These are phyloP conservation scores for Fomitopsis serialis DNA, from an alignment of 768 basidiomycete genomes.

Conservation along the genomic window DNA sequence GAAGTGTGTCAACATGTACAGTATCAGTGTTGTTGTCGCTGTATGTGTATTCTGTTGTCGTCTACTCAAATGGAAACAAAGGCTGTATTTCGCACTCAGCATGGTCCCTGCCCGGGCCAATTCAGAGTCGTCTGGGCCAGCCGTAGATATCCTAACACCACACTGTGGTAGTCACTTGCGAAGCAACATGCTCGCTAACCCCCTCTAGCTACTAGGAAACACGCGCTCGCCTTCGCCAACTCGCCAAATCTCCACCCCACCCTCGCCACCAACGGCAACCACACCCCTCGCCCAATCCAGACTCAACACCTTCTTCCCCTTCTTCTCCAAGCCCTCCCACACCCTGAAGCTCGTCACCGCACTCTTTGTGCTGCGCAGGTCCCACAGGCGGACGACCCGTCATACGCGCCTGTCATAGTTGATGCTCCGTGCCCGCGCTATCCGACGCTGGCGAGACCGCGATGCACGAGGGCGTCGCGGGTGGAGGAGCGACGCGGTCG, in stretches of 20 bases:
- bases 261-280: slow-evolving; percentile 22
- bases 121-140: too few relatives aligned
- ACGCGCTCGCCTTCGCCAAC: slow-evolving; percentile 15
- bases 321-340: slow-evolving; percentile 37
- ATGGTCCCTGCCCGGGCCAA: too few relatives aligned
- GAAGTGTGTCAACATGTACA: not conserved
- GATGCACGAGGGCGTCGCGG: slow-evolving; percentile 64
- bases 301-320: slow-evolving; percentile 9
- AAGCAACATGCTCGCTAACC: too few relatives aligned
- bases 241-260: slow-evolving; percentile 25
- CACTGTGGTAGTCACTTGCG: too few relatives aligned
- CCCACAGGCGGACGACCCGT: slow-evolving; percentile 79
- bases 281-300: slow-evolving; percentile 21
- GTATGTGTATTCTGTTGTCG: not conserved
- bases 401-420: slow-evolving; percentile 72
- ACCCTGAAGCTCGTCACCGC: slow-evolving; percentile 61
- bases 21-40: not conserved
- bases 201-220: not conserved
- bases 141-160: too few relatives aligned
- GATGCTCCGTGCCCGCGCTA: slow-evolving; percentile 29
- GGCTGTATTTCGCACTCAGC: too few relatives aligned
- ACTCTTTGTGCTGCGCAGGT: slow-evolving; percentile 61
- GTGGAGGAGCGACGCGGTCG: slow-evolving; percentile 46
- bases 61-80: too few relatives aligned
- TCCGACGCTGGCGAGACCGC: slow-evolving; percentile 11